Conservation (phyloP, 2,329 filamentous ascomycete species). For the Alternaria sp. region DNA sequence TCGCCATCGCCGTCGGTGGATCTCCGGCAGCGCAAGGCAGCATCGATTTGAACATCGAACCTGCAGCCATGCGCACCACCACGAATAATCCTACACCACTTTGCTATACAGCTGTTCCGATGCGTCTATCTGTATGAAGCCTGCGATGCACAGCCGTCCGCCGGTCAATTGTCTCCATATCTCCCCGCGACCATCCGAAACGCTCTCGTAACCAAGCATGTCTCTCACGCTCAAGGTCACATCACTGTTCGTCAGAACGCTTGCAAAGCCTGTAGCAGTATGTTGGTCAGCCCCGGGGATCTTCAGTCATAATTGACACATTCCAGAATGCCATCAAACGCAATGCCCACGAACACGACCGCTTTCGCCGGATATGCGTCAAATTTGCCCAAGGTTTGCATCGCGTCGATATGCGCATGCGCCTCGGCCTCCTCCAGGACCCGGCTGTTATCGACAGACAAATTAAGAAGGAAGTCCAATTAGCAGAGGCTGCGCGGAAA, state of each 20-base stretch:
- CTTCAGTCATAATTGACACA: slow-evolving; percentile 4
- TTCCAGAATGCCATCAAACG: slow-evolving; percentile 69
- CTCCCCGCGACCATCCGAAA: slow-evolving; percentile 3
- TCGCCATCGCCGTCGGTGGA: slow-evolving; percentile 23
- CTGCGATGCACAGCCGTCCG: slow-evolving; percentile 10
- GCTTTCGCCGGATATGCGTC: slow-evolving; percentile 68
- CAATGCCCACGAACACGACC: slow-evolving; percentile 72
- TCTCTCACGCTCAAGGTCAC: slow-evolving; percentile 71
- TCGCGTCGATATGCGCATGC: slow-evolving; percentile 71
- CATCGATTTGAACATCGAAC: slow-evolving; percentile 20
- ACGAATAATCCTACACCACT: not conserved
- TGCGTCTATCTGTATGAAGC: not conserved
- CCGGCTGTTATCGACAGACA: slow-evolving; percentile 61
- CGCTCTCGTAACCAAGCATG: slow-evolving; percentile 51
- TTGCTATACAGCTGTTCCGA: not conserved
- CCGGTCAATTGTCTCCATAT: slow-evolving; percentile 12
- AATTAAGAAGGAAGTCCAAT: slow-evolving; percentile 60
- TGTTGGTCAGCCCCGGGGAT: slow-evolving; percentile 20
- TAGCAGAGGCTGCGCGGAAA: slow-evolving; percentile 61
- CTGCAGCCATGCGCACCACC: not conserved
- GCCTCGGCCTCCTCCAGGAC: slow-evolving; percentile 69
- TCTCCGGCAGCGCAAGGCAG: slow-evolving; percentile 31
- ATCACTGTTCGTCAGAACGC: slow-evolving; percentile 68
- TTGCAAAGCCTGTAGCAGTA: slow-evolving; percentile 73
- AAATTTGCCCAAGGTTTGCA: slow-evolving; percentile 69